phyloP scores from a whole-genome alignment of 768 basidiomycete species.

The Russula lepida region DNA sequence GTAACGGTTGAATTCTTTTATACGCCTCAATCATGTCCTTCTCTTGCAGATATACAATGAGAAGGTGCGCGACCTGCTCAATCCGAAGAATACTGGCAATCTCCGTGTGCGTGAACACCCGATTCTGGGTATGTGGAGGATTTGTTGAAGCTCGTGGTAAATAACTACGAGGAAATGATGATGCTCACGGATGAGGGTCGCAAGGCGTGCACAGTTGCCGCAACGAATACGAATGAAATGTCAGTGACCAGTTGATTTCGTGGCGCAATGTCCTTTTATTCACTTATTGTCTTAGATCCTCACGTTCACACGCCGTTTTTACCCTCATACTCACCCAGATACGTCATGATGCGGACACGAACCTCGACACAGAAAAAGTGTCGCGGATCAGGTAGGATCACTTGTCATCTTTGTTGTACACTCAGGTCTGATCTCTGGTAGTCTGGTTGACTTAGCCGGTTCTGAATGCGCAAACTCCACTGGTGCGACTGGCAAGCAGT shows the following conservation, averaged over 20 bases:
- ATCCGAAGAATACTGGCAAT: constrained; percentile 95
- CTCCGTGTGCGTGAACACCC: constrained; percentile 97
- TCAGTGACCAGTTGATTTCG: constrained; percentile 26
- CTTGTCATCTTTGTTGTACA: not conserved
- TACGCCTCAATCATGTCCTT: not conserved
- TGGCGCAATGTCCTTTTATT: not conserved
- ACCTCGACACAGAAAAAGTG: constrained; percentile 96
- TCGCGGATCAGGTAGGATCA: constrained; percentile 78
- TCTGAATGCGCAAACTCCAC: constrained; percentile 97
- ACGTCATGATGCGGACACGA: constrained; percentile 72
- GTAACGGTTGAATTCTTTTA: not conserved
- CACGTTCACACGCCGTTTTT: constrained; percentile 97
- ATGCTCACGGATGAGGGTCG: constrained; percentile 99
- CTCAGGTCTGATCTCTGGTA: constrained; percentile 25
- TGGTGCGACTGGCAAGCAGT: constrained; percentile 88
- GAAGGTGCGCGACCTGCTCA: constrained; percentile 94
- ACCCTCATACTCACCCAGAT: constrained; percentile 93
- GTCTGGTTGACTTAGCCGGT: constrained; percentile 92
- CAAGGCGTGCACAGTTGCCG: constrained; percentile 96
- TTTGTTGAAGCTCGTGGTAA: constrained; percentile 86
- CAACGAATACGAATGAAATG: constrained; percentile 99
- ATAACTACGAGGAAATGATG: constrained; percentile 94
- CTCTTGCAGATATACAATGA: constrained; percentile 83
- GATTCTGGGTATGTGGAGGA: constrained; percentile 91
- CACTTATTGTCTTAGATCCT: constrained; percentile 47